Conservation (phyloP, 352 stramenopile species). For the Phytophthora sp. region DNA sequence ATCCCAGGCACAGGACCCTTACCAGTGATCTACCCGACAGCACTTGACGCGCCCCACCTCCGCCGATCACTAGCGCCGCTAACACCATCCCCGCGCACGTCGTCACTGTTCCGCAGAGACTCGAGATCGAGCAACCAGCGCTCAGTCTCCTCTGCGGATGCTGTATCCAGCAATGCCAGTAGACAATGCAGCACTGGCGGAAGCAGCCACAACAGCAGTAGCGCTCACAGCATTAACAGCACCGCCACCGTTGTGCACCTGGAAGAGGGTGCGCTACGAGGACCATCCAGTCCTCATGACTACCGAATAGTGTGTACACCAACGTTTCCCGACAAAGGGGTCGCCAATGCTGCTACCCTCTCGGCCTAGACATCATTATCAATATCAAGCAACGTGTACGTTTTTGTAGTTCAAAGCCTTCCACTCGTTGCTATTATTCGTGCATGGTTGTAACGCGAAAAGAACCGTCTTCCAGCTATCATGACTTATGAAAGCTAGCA, state of each 20-base stretch:
- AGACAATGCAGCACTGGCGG: slow-evolving; percentile 7
- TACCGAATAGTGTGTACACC: slow-evolving; percentile 73
- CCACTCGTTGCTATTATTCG: too few relatives aligned
- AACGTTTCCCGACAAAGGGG: slow-evolving; percentile 61
- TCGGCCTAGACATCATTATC: slow-evolving; percentile 39
- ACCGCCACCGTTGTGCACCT: slow-evolving; percentile 24
- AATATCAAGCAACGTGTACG: slow-evolving; percentile 26
- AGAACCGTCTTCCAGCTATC: too few relatives aligned
- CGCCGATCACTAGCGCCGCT: slow-evolving; percentile 43
- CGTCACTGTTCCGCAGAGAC: slow-evolving; percentile 31
- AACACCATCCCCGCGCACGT: slow-evolving; percentile 28
- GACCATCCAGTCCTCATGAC: slow-evolving; percentile 29
- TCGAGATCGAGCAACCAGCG: slow-evolving; percentile 31
- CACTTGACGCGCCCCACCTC: slow-evolving; percentile 26
- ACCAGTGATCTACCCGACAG: slow-evolving; percentile 18
- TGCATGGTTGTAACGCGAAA: too few relatives aligned
- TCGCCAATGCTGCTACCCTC: slow-evolving; percentile 18
- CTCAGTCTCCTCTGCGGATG: slow-evolving; percentile 2
- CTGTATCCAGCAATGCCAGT: neutral
- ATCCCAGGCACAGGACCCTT: slow-evolving; percentile 26
- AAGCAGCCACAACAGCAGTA: slow-evolving; percentile 4
- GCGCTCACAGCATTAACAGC: slow-evolving; percentile 11
- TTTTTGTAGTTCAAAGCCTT: slow-evolving; percentile 24
- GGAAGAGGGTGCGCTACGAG: slow-evolving; percentile 30
- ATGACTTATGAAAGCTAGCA: too few relatives aligned